Evolutionary conservation across 2,329 filamentous ascomycete species (phyloP), one percentile per base, ranked within the genome.

Genomic region (Penicillium occitanis): DNA sequence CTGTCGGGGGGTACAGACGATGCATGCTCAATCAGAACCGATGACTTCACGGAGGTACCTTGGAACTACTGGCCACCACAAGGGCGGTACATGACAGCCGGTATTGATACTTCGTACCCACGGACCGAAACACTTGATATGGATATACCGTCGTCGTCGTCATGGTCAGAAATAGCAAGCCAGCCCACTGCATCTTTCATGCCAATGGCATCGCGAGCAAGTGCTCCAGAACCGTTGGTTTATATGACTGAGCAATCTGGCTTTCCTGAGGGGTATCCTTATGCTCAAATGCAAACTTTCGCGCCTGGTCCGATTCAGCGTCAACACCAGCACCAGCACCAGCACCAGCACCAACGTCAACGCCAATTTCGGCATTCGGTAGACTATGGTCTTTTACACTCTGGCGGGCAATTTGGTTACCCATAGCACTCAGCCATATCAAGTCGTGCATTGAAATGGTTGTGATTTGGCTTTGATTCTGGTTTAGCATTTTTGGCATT

Each of bases 41-140:
- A 55, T 7, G 22, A 13, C 1, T 19, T 28, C 22, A 4, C 13
- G 10, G 61, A 33, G 22, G 48, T 63, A 30, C 35, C 48, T 53
- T 55, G 61, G 61, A 63, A 55, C 44, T 44, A 30, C 48, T 63
- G 28, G 13, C 48, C 22, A 11, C n/a, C 48, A n/a, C 61, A 55
- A 14, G 4, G 10, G 3, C 61, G 61, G 11, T 55, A 44, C 61
- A 55, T 44, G 6, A n/a, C 61, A 30, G 22, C 48, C n/a, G 48
- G 33, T 13, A 62, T 40, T 17, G 35, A 55, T 44, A 28, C 30
- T 13, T 57, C 25, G 22, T 55, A 42, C 61, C 17, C 37, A 17
- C 30, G 48, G 22, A 30, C 35, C 5, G 61, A 51, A 37, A 40
- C 25, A 5, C 22, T 22, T 53, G 48, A 63, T 17, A 53, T 22